These are phyloP conservation scores for Cerrena zonata DNA, from an alignment of 1,284 basidiomycete genomes.

Conservation along the genomic window DNA sequence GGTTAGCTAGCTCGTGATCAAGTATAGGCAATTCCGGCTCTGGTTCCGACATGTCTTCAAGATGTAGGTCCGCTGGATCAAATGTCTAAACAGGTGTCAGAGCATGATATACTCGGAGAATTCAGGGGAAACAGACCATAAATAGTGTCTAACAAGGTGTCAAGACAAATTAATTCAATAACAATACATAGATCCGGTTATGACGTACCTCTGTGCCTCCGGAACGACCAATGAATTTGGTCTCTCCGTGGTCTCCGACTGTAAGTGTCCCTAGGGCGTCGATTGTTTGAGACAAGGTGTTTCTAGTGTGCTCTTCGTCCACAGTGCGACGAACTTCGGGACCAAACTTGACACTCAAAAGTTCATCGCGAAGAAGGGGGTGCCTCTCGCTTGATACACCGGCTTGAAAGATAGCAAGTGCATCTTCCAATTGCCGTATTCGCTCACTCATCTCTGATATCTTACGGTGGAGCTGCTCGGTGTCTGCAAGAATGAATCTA, in stretches of 20 bases:
- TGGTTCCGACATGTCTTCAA: constrained; percentile 8
- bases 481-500: constrained; percentile 74
- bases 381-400: constrained; percentile 47
- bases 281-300: constrained; percentile 24
- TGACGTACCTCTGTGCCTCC: constrained; percentile 48
- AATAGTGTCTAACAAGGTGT: constrained; percentile 37
- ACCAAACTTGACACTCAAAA: constrained; percentile 59
- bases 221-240: constrained; percentile 66
- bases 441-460: constrained; percentile 70
- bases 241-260: constrained; percentile 54
- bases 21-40: constrained; percentile 17
- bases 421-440: constrained; percentile 71
- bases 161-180: constrained; percentile 1
- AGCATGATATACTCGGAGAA: neutral
- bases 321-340: constrained; percentile 29
- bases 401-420: constrained; percentile 55
- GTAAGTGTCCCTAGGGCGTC: constrained; percentile 52
- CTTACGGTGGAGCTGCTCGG: constrained; percentile 67
- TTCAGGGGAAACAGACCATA: constrained; percentile 29
- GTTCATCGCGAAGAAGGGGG: constrained; percentile 55
- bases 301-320: constrained; percentile 26
- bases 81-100: neutral
- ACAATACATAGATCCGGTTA: neutral
- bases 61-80: neutral
- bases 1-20: constrained; percentile 18